A percentile compares a stretch with the other conserved stretches of the same genome.
These are phyloP conservation scores for Eutypella sp. DNA, from an alignment of 2,329 filamentous ascomycete species.

Conservation along the genomic window DNA sequence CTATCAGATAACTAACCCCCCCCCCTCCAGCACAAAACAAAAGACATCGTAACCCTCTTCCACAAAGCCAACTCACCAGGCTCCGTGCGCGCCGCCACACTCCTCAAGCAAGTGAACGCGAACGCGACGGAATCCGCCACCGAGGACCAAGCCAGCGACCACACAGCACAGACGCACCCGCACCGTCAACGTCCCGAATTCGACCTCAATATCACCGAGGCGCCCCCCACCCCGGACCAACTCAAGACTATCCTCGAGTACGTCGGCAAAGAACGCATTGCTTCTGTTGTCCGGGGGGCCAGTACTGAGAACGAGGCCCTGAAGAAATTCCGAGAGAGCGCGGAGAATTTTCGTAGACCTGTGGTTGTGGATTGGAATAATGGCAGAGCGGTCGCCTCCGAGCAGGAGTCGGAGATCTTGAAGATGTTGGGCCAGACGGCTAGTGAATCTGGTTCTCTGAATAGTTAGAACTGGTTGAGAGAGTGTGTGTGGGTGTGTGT, in stretches of 20 bases:
- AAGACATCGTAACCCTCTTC: conserved; percentile 94
- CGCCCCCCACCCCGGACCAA: conserved; percentile 75
- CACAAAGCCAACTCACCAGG: conserved; percentile 72
- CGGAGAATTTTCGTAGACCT: conserved; percentile 66
- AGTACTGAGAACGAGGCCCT: conserved; percentile 71
- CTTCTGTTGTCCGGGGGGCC: conserved; percentile 67
- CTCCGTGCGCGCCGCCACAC: conserved; percentile 66
- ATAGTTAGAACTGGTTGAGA: too few relatives aligned
- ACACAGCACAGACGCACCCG: conserved; percentile 51
- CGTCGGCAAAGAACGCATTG: conserved; percentile 58
- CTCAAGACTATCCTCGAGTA: conserved; percentile 81
- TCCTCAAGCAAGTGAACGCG: conserved; percentile 77
- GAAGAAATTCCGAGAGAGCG: conserved; percentile 68
- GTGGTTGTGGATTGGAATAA: conserved; percentile 93
- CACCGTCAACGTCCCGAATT: conserved; percentile 60
- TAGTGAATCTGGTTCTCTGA: too few relatives aligned
- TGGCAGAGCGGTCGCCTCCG: conserved; percentile 72
- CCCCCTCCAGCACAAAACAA: conserved; percentile 60
- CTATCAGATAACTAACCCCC: not conserved
- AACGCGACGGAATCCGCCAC: conserved; percentile 64
- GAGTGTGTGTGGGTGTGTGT: not conserved
- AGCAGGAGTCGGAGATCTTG: conserved; percentile 83
- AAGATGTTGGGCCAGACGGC: conserved; percentile 64
- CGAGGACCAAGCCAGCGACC: conserved; percentile 67
- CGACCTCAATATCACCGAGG: conserved; percentile 79